A percentile compares a stretch with the other conserved stretches of the same genome.
Conservation (phyloP, 768 basidiomycete genomes). For the Lactarius evosmus region DNA sequence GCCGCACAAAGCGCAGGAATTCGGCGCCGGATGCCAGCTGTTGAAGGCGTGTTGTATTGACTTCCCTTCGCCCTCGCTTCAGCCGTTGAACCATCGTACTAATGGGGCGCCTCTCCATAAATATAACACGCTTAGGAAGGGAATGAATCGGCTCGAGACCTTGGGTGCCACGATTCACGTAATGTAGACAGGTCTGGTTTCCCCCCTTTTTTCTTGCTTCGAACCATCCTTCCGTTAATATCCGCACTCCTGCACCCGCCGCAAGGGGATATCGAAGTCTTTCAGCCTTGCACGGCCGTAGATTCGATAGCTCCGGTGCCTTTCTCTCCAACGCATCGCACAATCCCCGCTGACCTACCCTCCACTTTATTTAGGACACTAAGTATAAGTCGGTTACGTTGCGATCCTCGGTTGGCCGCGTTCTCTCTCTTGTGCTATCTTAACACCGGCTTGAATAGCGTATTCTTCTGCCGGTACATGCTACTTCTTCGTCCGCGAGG, state of each 20-base stretch:
- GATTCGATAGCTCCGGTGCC: constrained; percentile 1
- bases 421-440: background rate
- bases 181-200: constrained; percentile 3
- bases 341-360: constrained; percentile 9
- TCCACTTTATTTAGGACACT: background rate
- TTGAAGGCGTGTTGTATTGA: constrained; percentile 5
- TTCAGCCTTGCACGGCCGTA: background rate
- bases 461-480: background rate
- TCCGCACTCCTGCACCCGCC: constrained; percentile 10
- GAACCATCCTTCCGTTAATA: constrained; percentile 1
- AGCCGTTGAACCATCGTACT: background rate
- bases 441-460: background rate
- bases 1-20: background rate
- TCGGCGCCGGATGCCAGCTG: constrained; percentile 12
- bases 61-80: background rate
- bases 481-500: background rate
- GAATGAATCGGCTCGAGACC: constrained; percentile 7
- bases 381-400: background rate
- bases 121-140: constrained; percentile 5
- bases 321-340: background rate
- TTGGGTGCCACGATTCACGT: constrained; percentile 10
- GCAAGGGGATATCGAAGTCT: constrained; percentile 12
- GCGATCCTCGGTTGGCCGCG: background rate
- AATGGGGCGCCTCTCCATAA: constrained; percentile 1
- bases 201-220: constrained; percentile 5